A percentile compares a stretch with the other conserved stretches of the same genome.
Conservation (phyloP, 1,139 yeast species). For the Debaryomyces sp. region DNA sequence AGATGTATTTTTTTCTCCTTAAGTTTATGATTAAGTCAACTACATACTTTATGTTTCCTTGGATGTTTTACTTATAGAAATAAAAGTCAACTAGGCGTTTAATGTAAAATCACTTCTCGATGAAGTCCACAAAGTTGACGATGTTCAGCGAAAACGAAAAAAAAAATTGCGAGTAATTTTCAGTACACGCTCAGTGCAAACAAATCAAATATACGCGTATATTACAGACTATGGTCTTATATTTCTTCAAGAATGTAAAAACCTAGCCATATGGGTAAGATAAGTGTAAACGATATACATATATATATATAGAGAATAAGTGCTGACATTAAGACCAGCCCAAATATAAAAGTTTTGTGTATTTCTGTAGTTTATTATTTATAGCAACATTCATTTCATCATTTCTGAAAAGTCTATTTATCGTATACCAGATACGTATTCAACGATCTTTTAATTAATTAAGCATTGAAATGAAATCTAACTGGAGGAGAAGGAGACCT, state of each 20-base stretch:
- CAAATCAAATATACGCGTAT: slow-evolving; percentile 2
- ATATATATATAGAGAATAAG: neutral
- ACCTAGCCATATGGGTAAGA: neutral
- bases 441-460: neutral
- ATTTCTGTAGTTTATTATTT: neutral
- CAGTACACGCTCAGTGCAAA: slow-evolving; percentile 11
- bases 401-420: neutral
- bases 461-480: neutral
- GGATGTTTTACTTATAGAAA: slow-evolving; percentile 2
- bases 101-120: slow-evolving; percentile 1
- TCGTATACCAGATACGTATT: slow-evolving; percentile 6
- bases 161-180: slow-evolving; percentile 28
- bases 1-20: neutral
- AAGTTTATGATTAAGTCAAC: too few relatives aligned
- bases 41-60: slow-evolving; percentile 1
- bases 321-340: neutral
- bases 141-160: slow-evolving; percentile 22
- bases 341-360: neutral
- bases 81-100: slow-evolving; percentile 1
- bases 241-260: neutral
- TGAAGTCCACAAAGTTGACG: slow-evolving; percentile 23
- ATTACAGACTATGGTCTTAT: slow-evolving; percentile 2
- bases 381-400: neutral
- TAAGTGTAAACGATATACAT: neutral
- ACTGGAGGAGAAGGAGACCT: neutral